These are phyloP conservation scores for Cinnamomum chago DNA, from an alignment of 164 flowering plant species.

Conservation along the genomic window DNA sequence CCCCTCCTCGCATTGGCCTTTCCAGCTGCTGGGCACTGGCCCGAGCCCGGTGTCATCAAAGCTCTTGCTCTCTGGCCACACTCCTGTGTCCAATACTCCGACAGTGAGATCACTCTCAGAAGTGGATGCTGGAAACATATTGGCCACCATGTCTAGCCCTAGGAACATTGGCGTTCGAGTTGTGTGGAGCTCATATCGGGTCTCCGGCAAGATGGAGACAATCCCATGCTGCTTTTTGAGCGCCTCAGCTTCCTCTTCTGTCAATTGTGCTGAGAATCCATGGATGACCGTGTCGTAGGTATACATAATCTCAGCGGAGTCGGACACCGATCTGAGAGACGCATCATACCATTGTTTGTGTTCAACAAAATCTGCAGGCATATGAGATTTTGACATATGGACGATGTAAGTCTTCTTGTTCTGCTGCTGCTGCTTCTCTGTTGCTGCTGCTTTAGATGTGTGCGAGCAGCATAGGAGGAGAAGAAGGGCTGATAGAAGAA, in stretches of 20 bases:
- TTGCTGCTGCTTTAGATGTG: neutral
- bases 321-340: conserved; percentile 56
- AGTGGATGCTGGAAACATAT: conserved; percentile 32
- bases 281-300: conserved; percentile 57
- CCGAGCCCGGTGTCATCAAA: conserved; percentile 67
- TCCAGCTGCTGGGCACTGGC: conserved; percentile 64
- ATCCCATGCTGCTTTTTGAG: conserved; percentile 44
- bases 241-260: conserved; percentile 45
- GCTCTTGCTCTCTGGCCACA: conserved; percentile 76
- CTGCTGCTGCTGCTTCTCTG: conserved; percentile 11
- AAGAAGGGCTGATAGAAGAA: neutral
- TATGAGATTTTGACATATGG: conserved; percentile 60
- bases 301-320: conserved; percentile 61
- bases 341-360: conserved; percentile 71
- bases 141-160: conserved; percentile 39
- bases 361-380: conserved; percentile 45
- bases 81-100: conserved; percentile 84
- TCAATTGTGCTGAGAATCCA: conserved; percentile 69
- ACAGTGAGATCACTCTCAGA: conserved; percentile 50
- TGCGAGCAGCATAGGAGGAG: conserved; percentile 3
- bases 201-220: conserved; percentile 58
- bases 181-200: conserved; percentile 67
- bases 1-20: conserved; percentile 60
- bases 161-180: conserved; percentile 84
- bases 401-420: conserved; percentile 68